phyloP scores from a whole-genome alignment of 163 green algal species.

The Chlorella variabilis region DNA sequence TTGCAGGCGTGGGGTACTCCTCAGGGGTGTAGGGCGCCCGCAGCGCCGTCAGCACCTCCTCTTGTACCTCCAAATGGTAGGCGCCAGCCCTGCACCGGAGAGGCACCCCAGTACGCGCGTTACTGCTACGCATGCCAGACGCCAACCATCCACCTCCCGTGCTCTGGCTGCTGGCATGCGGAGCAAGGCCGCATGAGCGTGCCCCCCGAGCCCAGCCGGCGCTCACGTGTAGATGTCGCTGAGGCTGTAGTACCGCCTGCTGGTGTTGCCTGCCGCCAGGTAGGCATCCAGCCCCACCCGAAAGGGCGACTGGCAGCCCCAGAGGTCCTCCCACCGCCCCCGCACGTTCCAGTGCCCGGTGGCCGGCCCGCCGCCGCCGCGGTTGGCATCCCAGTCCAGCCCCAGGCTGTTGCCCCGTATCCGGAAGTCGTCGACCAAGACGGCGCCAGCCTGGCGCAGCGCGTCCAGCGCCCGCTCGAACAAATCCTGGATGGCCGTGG shows the following conservation, averaged over 20 bases:
- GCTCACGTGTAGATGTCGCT: conserved; percentile 17
- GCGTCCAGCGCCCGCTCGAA: conserved; percentile 44
- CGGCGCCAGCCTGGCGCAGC: conserved; percentile 41
- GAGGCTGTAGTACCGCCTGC: conserved; percentile 15
- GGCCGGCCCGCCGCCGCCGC: conserved; percentile 8
- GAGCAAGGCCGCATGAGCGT: no score
- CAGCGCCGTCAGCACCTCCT: conserved; percentile 17
- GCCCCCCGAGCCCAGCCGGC: background rate
- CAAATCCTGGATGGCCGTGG: conserved; percentile 29
- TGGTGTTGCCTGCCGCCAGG: conserved; percentile 34
- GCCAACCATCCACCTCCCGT: no score
- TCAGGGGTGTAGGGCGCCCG: background rate
- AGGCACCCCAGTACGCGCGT: no score
- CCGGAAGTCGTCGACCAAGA: conserved; percentile 46
- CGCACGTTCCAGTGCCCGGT: conserved; percentile 44
- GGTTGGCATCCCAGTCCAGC: conserved; percentile 43
- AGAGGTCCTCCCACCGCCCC: conserved; percentile 43
- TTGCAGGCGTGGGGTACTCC: conserved; percentile 25
- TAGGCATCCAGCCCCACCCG: conserved; percentile 47
- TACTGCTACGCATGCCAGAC: background rate
- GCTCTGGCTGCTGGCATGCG: no score
- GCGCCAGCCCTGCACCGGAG: conserved; percentile 14
- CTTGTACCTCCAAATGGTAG: conserved; percentile 38
- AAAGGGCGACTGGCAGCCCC: conserved; percentile 41
- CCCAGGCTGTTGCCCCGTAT: conserved; percentile 55